Base-by-base conservation (phyloP, 1,284 basidiomycete genomes). In the Sporisorium scitamineum region DNA sequence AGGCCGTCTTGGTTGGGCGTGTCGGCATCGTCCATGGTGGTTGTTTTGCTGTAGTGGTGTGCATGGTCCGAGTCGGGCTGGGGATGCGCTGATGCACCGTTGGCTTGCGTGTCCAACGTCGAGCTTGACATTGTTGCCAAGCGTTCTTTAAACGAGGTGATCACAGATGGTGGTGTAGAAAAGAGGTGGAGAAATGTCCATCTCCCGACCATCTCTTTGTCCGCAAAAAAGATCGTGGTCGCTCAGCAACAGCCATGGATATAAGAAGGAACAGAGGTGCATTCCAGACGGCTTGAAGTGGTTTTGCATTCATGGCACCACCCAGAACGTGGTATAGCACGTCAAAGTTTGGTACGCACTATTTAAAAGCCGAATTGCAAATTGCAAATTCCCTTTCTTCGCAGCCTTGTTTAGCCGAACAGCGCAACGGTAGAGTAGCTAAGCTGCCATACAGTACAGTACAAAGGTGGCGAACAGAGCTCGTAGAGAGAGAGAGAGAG, bases 1-100 rank as follows among this genome's bases (percentile, higher is more conserved):
- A 77, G 55, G 11, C 78, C 78, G 24, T 76, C 77, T 34, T 72
- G 39, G 58, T 76, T 58, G n/a, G 60, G 31, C 11, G 39, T 42
- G 27, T 42, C 51, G 20, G 54, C n/a, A 14, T 37, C 45, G 14
- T 32, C 27, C 9, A 41, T 20, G 16, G 29, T 39, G 14, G 54
- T 24, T 54, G 42, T 22, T 58, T 26, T 45, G 24, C 31, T 29
- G 56, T 22, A 11, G 5, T 52, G 55, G 41, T 41, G 58, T 31
- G 22, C n/a, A n/a, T n/a, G n/a, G n/a, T n/a, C n/a, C n/a, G n/a
- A n/a, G n/a, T n/a, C n/a, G n/a, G n/a, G n/a, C 16, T 20, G 22
- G 31, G 7, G 41, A 31, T 37, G 52, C 31, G 52, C 29, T 41
- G 54, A 5, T 56, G 32, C 13, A 32, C 3, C 20, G 59, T n/a